A percentile compares a stretch with the other conserved stretches of the same genome.
Conservation (phyloP, 805 yeast genomes). For the Saturnispora halmiae region DNA sequence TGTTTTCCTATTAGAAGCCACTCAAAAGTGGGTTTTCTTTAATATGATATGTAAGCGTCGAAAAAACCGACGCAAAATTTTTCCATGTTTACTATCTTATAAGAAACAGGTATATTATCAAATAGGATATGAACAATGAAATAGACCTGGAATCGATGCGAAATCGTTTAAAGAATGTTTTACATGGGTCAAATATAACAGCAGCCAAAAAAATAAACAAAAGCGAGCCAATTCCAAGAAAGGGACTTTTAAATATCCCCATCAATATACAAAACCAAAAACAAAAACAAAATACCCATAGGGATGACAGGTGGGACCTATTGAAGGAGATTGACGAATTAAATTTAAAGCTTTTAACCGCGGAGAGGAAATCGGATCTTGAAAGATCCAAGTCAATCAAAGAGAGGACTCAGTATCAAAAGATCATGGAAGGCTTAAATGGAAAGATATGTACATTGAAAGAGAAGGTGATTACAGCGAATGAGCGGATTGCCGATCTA, state of each 20-base stretch:
- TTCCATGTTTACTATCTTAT: too few relatives aligned
- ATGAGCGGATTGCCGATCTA: constrained; percentile 6
- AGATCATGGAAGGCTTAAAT: not conserved
- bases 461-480: not conserved
- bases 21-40: not conserved
- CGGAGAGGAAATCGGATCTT: not conserved
- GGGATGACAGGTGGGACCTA: too few relatives aligned
- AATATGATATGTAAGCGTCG: constrained; percentile 2
- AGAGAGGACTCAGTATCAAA: not conserved
- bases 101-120: too few relatives aligned
- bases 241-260: not conserved
- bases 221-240: not conserved
- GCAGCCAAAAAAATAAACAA: too few relatives aligned
- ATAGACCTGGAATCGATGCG: constrained; percentile 7
- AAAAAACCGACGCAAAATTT: constrained; percentile 8
- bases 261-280: not conserved
- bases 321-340: constrained; percentile 5
- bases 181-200: constrained; percentile 60
- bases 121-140: not conserved
- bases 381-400: not conserved
- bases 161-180: constrained; percentile 59
- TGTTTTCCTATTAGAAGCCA: not conserved
- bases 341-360: not conserved
- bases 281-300: too few relatives aligned
- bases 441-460: not conserved